phyloP scores from a whole-genome alignment of 2,329 filamentous ascomycete species.

The Fusarium sp. region DNA sequence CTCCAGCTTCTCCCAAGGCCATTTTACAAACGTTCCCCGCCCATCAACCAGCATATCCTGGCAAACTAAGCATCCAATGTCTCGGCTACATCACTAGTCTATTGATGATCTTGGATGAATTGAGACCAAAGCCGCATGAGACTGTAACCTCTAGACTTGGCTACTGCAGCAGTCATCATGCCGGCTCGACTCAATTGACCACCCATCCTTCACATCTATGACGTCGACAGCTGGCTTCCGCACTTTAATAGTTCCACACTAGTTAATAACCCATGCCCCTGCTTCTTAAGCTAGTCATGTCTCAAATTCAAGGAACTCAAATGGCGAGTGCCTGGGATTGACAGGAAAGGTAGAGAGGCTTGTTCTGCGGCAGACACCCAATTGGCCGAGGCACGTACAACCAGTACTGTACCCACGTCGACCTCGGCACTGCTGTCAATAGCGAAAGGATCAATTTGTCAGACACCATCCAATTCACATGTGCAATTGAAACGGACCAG shows the following conservation, averaged over 20 bases:
- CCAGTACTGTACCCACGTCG: not conserved
- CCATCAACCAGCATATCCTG: not conserved
- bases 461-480: not conserved
- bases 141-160: slow-evolving; percentile 2
- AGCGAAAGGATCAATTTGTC: not conserved
- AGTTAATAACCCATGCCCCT: slow-evolving; percentile 3
- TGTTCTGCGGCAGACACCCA: not conserved
- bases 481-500: not conserved
- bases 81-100: slow-evolving; percentile 18
- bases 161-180: slow-evolving; percentile 2
- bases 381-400: not conserved
- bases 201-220: not conserved
- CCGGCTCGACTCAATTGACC: not conserved
- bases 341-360: not conserved
- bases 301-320: slow-evolving; percentile 29
- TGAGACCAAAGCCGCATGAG: not conserved
- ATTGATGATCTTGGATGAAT: not conserved
- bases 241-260: not conserved
- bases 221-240: not conserved
- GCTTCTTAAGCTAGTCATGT: slow-evolving; percentile 15
- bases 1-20: not conserved
- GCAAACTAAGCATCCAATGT: slow-evolving; percentile 11
- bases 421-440: not conserved
- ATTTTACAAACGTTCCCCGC: slow-evolving; percentile 22
- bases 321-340: slow-evolving; percentile 32